These are phyloP conservation scores for Henckelia pumila DNA, from an alignment of 257 asterid species.

Conservation along the genomic window DNA sequence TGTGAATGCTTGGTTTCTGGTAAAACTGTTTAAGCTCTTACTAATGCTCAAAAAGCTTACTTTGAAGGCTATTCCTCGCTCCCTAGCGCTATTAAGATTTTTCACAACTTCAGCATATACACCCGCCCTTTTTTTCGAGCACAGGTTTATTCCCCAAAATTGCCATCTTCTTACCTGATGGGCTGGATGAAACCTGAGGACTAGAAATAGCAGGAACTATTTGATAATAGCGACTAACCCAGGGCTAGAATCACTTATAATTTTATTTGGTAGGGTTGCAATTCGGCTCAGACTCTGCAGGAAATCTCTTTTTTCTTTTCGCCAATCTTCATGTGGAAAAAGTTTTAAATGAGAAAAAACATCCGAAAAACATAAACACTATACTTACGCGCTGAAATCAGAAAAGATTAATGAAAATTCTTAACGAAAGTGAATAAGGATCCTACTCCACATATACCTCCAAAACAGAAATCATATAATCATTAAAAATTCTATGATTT, in stretches of 20 bases:
- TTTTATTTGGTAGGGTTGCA: conserved; percentile 79
- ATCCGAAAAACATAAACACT: background rate
- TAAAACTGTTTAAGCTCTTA: background rate
- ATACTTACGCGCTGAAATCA: conserved; percentile 9
- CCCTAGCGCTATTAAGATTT: conserved; percentile 81
- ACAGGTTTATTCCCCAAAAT: conserved; percentile 56
- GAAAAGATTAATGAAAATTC: conserved; percentile 18
- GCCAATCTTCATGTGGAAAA: conserved; percentile 83
- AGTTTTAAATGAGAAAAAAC: conserved; percentile 22
- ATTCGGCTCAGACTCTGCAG: conserved; percentile 84
- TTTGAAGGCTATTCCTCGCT: conserved; percentile 65
- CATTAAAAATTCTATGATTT: conserved; percentile 78
- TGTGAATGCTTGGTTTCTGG: conserved; percentile 11
- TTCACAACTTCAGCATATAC: conserved; percentile 81
- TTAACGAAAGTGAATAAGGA: conserved; percentile 2
- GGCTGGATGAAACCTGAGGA: conserved; percentile 54
- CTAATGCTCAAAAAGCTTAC: conserved; percentile 37
- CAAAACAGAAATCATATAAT: conserved; percentile 90
- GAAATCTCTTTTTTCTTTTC: conserved; percentile 79
- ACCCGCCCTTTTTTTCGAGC: conserved; percentile 75
- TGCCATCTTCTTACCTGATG: conserved; percentile 53
- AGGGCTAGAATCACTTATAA: conserved; percentile 44
- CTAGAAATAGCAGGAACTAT: conserved; percentile 54
- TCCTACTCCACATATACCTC: conserved; percentile 50
- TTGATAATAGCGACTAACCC: conserved; percentile 59